A percentile compares a stretch with the other conserved stretches of the same genome.
These are phyloP conservation scores for Brassica balearica DNA, from an alignment of 441 rosid species.

Conservation along the genomic window DNA sequence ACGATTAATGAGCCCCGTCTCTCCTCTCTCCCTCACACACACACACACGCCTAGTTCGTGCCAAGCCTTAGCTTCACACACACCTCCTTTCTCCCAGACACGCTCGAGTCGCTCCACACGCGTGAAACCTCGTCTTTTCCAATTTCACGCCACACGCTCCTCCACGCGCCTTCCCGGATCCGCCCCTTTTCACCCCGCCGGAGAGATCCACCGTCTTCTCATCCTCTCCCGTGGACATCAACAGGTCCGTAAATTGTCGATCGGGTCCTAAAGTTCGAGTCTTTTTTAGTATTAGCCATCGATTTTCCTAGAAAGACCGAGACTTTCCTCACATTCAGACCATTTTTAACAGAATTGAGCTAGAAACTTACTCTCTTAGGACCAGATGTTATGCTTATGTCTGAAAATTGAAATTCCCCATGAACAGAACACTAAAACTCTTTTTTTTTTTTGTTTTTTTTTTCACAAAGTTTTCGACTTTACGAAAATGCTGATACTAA, in stretches of 20 bases:
- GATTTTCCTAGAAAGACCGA: slow-evolving; percentile 30
- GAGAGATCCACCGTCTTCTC: slow-evolving; percentile 42
- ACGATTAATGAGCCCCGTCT: slow-evolving; percentile 44
- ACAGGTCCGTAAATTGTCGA: slow-evolving; percentile 31
- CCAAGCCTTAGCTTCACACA: slow-evolving; percentile 55
- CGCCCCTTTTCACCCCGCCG: slow-evolving; percentile 47
- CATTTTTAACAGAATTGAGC: slow-evolving; percentile 38
- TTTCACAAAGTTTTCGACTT: slow-evolving; percentile 11
- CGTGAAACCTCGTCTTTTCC: slow-evolving; percentile 59
- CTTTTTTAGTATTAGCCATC: slow-evolving; percentile 31
- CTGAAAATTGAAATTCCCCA: slow-evolving; percentile 9
- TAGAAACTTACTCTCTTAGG: slow-evolving; percentile 30
- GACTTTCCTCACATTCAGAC: slow-evolving; percentile 20
- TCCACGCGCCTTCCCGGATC: slow-evolving; percentile 65
- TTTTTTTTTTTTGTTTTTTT: background rate
- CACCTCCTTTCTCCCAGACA: slow-evolving; percentile 62
- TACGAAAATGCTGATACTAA: slow-evolving; percentile 19
- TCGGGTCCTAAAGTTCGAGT: slow-evolving; percentile 2
- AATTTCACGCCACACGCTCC: slow-evolving; percentile 38
- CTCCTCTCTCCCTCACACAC: slow-evolving; percentile 40
- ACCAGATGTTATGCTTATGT: slow-evolving; percentile 35
- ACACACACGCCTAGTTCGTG: slow-evolving; percentile 83
- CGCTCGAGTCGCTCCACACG: slow-evolving; percentile 72
- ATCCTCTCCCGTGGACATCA: slow-evolving; percentile 1
- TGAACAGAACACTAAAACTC: slow-evolving; percentile 5